Evolutionary conservation across 495 filamentous ascomycete species (phyloP).

Genomic region (Aspergillus egyptiacus): DNA sequence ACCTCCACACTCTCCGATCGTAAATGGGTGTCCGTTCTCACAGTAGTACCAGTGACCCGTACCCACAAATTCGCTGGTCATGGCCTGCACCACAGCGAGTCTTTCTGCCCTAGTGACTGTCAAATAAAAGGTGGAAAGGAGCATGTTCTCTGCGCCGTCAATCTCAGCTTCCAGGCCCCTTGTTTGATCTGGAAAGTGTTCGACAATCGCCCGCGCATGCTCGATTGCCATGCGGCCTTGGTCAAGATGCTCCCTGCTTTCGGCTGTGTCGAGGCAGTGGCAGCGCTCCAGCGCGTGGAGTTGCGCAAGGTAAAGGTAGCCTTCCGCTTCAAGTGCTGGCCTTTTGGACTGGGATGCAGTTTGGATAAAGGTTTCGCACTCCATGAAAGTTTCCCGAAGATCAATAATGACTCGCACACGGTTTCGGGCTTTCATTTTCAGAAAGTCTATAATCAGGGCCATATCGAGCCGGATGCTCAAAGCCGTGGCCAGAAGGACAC

Average conservation of each 20-base stretch:
- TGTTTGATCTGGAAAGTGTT: not conserved
- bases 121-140: conserved; percentile 32
- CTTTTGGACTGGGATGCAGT: conserved; percentile 10
- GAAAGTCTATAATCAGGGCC: conserved; percentile 50
- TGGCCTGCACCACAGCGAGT: conserved; percentile 43
- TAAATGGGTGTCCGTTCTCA: conserved; percentile 62
- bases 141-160: conserved; percentile 9
- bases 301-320: conserved; percentile 29
- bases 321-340: conserved; percentile 22
- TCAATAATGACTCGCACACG: conserved; percentile 14
- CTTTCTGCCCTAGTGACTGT: conserved; percentile 44
- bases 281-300: conserved; percentile 29
- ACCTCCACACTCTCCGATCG: not conserved
- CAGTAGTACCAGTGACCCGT: conserved; percentile 68
- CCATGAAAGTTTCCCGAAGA: conserved; percentile 34
- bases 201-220: conserved; percentile 1
- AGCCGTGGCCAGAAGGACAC: conserved; percentile 41
- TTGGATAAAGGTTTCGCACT: conserved; percentile 18
- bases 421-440: conserved; percentile 19
- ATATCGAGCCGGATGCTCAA: conserved; percentile 52
- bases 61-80: conserved; percentile 44
- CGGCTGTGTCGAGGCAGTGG: conserved; percentile 7
- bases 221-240: conserved; percentile 10
- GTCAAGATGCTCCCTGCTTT: not conserved
- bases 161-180: conserved; percentile 9